Evolutionary conservation across 371 early-diverging fungal genomes (phyloP).

Genomic region (Mortierella polycephala): DNA sequence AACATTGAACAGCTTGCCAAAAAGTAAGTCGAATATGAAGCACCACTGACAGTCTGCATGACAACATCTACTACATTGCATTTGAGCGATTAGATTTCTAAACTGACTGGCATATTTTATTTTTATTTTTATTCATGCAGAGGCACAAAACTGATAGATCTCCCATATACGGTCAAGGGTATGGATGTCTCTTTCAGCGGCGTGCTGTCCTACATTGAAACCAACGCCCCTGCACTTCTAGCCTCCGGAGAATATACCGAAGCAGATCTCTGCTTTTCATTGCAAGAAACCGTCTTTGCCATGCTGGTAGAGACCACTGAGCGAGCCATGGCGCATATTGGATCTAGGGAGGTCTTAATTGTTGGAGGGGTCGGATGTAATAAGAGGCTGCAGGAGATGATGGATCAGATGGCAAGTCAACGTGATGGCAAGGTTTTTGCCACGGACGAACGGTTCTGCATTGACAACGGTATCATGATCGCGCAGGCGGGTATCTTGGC

Average conservation of each 20-base stretch:
- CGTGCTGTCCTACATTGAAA: slow-evolving; percentile 91
- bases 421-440: slow-evolving; percentile 93
- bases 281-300: slow-evolving; percentile 99
- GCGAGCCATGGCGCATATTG: slow-evolving; percentile 99
- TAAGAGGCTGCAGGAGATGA: slow-evolving; percentile 98
- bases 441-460: slow-evolving; percentile 99
- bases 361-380: slow-evolving; percentile 99
- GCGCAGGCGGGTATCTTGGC: slow-evolving; percentile 96
- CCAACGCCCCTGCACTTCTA: slow-evolving; percentile 74
- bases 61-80: neutral
- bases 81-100: neutral
- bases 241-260: slow-evolving; percentile 71
- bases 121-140: slow-evolving; percentile 48
- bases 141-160: slow-evolving; percentile 87
- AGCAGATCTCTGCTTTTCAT: slow-evolving; percentile 96
- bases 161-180: slow-evolving; percentile 99
- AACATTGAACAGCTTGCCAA: slow-evolving; percentile 98
- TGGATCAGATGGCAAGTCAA: slow-evolving; percentile 95
- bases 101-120: neutral
- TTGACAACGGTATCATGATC: slow-evolving; percentile 99
- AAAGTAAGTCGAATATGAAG: slow-evolving; percentile 60
- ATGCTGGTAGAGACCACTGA: slow-evolving; percentile 99
- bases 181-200: slow-evolving; percentile 99
- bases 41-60: neutral
- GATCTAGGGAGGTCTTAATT: slow-evolving; percentile 92